Base-by-base conservation (phyloP, 345 rosid genomes). In the Mercurialis annua region DNA sequence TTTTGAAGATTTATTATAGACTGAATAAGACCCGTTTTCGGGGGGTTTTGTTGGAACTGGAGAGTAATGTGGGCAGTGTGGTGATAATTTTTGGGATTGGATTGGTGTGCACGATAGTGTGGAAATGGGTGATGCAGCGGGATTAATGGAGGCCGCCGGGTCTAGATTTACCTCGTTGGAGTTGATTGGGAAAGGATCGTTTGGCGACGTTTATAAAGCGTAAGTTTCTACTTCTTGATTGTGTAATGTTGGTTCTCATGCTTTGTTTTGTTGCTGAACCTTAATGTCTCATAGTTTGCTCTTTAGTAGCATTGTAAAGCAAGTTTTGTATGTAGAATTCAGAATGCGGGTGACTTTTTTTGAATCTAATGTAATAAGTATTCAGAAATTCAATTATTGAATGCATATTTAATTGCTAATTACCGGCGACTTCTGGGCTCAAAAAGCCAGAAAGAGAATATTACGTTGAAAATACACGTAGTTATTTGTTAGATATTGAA, bases 201-300 rank as follows among this genome's bases (percentile, higher is more conserved):
- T 94, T 46, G 99, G 99, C 1, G 99, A 94, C 53, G 99, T 94
- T 65, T 94, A 91, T 80, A 94, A 91, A 86, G 99, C 95, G 99
- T 94, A 81, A 81, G 90, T 86, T 10, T 68, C 62, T 10, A 27
- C 26, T 5, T 50, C 63, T 75, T 46, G 38, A 60, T 46, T 43
- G 20, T 10, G 40, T 15, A 16, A 29, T 44, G 33, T 33, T 12
- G 53, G 3, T 20, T 44, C 11, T 53, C 18, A 50, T 11, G 2
- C 36, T n/a, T 42, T 51, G 15, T 20, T 51, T 55, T 31, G 51
- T 14, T 14, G 4, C 27, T 49, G 43, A 33, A 48, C 2, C n/a
- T 33, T 11, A 5, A 23, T 15, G 23, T 69, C 58, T 8, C 10
- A 16, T n/a, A 24, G 29, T 27, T 27, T 44, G 15, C 15, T 64